A percentile compares a stretch with the other conserved stretches of the same genome.
Conservation (phyloP, 2,329 filamentous ascomycete genomes). For the Cladosporium halotolerans region DNA sequence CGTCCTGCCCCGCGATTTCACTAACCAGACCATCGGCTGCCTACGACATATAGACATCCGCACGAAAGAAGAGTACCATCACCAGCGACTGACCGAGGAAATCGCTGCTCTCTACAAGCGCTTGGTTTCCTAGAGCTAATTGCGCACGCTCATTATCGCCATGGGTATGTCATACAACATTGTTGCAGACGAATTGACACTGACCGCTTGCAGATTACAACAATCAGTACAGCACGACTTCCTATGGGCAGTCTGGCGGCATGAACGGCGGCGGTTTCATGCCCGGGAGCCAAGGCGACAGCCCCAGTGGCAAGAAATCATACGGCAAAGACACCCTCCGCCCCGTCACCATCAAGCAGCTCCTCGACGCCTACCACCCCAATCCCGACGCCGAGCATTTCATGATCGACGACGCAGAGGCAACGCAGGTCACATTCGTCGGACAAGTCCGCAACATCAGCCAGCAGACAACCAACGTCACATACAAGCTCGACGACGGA, state of each 20-base stretch:
- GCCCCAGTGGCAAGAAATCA: slow-evolving; percentile 39
- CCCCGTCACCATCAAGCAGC: slow-evolving; percentile 92
- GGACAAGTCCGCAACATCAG: slow-evolving; percentile 85
- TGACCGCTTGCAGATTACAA: slow-evolving; percentile 30
- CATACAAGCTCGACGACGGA: slow-evolving; percentile 90
- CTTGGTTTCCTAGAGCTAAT: no score
- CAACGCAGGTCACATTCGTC: slow-evolving; percentile 72
- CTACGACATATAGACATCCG: neutral
- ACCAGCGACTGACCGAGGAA: no score
- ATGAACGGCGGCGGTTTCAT: slow-evolving; percentile 57
- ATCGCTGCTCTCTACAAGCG: no score
- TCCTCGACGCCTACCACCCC: slow-evolving; percentile 72
- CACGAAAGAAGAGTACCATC: no score
- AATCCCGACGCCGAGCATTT: slow-evolving; percentile 66
- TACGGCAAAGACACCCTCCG: slow-evolving; percentile 81
- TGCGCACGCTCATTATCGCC: neutral
- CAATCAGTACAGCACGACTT: slow-evolving; percentile 45
- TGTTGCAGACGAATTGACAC: neutral
- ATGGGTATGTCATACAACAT: neutral
- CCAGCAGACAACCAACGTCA: slow-evolving; percentile 83
- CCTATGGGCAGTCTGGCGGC: slow-evolving; percentile 50
- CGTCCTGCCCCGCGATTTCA: neutral
- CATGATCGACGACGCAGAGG: slow-evolving; percentile 69
- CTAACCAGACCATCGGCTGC: neutral
- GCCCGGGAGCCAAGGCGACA: slow-evolving; percentile 37